These are phyloP conservation scores for Oleoguttula mirabilis DNA, from an alignment of 495 filamentous ascomycete species.

Conservation along the genomic window DNA sequence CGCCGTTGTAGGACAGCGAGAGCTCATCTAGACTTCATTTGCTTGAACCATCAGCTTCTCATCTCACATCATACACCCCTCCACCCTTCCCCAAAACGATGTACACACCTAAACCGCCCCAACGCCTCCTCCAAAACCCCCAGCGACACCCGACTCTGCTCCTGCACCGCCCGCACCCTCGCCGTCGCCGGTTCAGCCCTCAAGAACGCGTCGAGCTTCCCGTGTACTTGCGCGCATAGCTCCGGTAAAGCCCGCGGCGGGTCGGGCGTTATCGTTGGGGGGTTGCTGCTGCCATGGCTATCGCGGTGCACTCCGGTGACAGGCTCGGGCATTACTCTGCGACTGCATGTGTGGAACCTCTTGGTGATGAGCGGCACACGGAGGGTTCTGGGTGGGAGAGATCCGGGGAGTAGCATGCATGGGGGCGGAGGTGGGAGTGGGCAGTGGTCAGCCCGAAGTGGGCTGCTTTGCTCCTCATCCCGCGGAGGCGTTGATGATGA, in stretches of 20 bases:
- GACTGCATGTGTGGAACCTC: neutral
- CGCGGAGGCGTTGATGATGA: too few species aligned
- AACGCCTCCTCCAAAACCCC: conserved; percentile 62
- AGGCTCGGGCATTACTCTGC: conserved; percentile 12
- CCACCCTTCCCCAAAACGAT: neutral
- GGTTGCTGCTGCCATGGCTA: conserved; percentile 3
- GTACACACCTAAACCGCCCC: conserved; percentile 53
- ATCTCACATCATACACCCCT: neutral
- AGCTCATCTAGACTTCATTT: conserved; percentile 59
- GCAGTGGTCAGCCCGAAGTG: too few species aligned
- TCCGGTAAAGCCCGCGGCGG: conserved; percentile 17
- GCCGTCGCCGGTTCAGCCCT: conserved; percentile 42
- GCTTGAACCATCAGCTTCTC: too few species aligned
- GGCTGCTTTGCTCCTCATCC: too few species aligned
- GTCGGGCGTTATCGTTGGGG: conserved; percentile 10
- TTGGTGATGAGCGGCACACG: neutral
- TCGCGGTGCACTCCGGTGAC: conserved; percentile 9
- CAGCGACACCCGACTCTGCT: conserved; percentile 57
- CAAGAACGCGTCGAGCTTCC: conserved; percentile 58
- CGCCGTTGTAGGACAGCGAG: conserved; percentile 92
- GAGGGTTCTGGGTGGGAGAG: too few species aligned
- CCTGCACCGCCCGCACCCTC: conserved; percentile 53
- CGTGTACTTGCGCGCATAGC: conserved; percentile 50
- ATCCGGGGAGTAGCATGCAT: too few species aligned
- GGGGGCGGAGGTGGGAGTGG: too few species aligned